Evolutionary conservation across 306 rosid genomes (phyloP), one percentile per base, ranked within the genome.

Genomic region (Calophaca sinica): DNA sequence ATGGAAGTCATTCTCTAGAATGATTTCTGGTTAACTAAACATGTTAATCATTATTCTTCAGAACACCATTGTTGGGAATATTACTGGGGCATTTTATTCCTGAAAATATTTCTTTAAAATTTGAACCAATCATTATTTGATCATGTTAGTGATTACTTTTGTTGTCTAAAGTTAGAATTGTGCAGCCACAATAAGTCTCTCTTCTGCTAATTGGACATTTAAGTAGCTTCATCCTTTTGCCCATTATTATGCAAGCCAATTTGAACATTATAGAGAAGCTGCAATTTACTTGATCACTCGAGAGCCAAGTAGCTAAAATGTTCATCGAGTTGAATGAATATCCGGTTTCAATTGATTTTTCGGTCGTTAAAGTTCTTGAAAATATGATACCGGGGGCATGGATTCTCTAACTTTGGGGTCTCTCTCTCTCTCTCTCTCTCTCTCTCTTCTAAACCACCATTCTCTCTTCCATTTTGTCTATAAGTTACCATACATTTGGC

Each of bases 161-260:
- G 14, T 41, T 11, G 44, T 4, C 13, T 20, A 42, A 44, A 6
- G 33, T 42, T 44, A 32, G 57, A 71, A 39, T 33, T 46, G 2
- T 60, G 60, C 59, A 9, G 59, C 45, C 15, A 44, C 59, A 44
- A 20, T 20, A 0, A 0, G 26, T 20, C n/a, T n/a, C n/a, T n/a
- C n/a, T 61, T 35, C 60, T 73, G 50, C 52, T 7, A 62, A 39
- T 20, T 28, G 45, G 31, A 54, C 41, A 9, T 38, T 54, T n/a
- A n/a, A 45, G 4, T 55, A 28, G 36, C 62, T 8, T 55, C 6
- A 28, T 55, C 9, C n/a, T 55, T 15, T 28, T 9, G 13, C 0
- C 31, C 26, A 52, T 52, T 45, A 39, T 29, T 11, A 46, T 61
- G 14, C 35, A 48, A 49, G 38, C 50, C 60, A 48, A 50, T 61